phyloP scores from a whole-genome alignment of 345 rosid genomes.

The Heritiera fomes region DNA sequence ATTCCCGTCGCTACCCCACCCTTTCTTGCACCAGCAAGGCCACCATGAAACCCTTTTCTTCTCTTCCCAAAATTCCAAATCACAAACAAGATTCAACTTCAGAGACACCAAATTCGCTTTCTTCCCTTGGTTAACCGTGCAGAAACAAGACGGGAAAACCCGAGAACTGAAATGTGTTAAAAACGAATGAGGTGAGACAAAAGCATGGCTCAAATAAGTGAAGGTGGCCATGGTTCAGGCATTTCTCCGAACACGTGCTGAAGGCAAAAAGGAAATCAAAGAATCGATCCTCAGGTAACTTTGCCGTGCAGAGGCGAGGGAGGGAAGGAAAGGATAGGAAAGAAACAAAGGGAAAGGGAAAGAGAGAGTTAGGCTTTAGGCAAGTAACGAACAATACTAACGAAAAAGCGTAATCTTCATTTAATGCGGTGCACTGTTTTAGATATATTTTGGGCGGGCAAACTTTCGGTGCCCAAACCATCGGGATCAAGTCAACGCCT shows the following conservation, averaged over 20 bases:
- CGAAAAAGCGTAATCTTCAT: constrained; percentile 34
- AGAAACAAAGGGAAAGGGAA: neutral
- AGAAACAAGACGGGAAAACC: constrained; percentile 22
- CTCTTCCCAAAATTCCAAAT: constrained; percentile 36
- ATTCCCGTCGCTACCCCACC: constrained; percentile 47
- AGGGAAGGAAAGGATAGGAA: neutral
- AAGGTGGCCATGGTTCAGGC: constrained; percentile 83
- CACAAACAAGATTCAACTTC: constrained; percentile 25
- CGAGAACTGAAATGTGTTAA: constrained; percentile 33
- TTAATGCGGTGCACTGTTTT: constrained; percentile 18
- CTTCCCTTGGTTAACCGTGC: constrained; percentile 12
- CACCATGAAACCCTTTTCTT: constrained; percentile 29
- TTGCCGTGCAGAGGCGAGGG: neutral
- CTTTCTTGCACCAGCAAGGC: constrained; percentile 42
- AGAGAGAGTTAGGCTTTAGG: neutral
- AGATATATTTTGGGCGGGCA: constrained; percentile 19
- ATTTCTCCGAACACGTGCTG: constrained; percentile 70
- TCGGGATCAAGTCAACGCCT: neutral
- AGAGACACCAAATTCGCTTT: constrained; percentile 9
- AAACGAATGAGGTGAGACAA: constrained; percentile 30
- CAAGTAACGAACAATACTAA: constrained; percentile 65
- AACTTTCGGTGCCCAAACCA: constrained; percentile 3
- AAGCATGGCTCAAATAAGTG: constrained; percentile 35
- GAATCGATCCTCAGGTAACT: neutral
- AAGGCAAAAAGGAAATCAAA: neutral